Evolutionary conservation across 2,329 filamentous ascomycete genomes (phyloP).

Genomic region (Pseudogymnoascus sp.): DNA sequence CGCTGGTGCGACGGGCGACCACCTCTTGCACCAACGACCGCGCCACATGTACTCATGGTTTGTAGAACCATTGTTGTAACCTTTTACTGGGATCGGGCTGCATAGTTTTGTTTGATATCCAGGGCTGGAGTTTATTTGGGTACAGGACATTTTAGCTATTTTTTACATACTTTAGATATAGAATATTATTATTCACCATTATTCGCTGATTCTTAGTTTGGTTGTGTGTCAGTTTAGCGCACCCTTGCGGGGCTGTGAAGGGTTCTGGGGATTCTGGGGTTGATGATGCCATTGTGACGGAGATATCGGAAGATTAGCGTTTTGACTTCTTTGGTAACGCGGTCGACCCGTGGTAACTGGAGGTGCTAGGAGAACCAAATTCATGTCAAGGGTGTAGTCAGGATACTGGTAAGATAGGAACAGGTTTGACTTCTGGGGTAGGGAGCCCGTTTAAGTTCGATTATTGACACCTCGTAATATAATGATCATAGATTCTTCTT

Average conservation of each 20-base stretch:
- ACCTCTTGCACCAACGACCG: background rate
- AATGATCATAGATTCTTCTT: too few relatives aligned
- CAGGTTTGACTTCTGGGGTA: background rate
- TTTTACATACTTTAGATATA: background rate
- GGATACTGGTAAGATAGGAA: background rate
- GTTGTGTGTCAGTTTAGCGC: background rate
- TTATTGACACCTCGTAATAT: background rate
- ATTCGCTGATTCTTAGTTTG: background rate
- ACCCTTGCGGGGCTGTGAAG: background rate
- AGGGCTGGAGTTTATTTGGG: conserved; percentile 3
- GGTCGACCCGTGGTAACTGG: background rate
- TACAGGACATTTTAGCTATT: background rate
- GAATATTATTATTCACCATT: conserved; percentile 2
- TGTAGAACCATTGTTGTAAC: background rate
- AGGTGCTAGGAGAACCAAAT: background rate
- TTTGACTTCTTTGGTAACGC: background rate
- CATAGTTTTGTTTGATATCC: conserved; percentile 8
- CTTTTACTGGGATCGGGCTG: background rate
- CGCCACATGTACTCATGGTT: background rate
- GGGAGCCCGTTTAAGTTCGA: background rate
- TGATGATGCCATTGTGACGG: conserved; percentile 4
- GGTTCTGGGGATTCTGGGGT: background rate
- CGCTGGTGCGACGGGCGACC: background rate
- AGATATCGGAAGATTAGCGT: background rate
- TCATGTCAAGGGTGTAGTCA: background rate